phyloP scores from a whole-genome alignment of 345 rosid species.

The Sonneratia caseolaris region DNA sequence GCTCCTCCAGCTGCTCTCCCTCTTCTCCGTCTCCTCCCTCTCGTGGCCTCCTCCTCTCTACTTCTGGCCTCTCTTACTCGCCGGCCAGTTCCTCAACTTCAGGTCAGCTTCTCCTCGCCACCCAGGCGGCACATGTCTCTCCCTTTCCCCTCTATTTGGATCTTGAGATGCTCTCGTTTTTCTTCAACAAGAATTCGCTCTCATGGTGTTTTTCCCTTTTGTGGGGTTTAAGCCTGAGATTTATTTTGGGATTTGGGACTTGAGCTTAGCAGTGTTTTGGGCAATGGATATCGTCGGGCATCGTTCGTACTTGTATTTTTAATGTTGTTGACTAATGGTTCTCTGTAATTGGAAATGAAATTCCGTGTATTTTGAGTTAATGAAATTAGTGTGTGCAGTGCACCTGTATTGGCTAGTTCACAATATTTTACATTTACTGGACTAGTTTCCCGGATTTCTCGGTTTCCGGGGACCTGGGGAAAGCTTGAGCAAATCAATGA shows the following conservation, averaged over 20 bases:
- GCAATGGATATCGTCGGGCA: no score
- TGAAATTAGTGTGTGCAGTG: neutral
- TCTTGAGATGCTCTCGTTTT: no score
- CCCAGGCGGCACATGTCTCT: neutral
- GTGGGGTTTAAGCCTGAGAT: neutral
- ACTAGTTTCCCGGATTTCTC: neutral
- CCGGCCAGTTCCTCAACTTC: conserved; percentile 93
- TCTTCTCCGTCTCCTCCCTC: conserved; percentile 58
- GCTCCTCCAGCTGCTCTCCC: conserved; percentile 59
- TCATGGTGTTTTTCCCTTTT: no score
- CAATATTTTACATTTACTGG: neutral
- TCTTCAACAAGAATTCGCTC: neutral
- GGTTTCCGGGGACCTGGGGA: neutral
- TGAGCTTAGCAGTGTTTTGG: no score
- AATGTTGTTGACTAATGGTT: no score
- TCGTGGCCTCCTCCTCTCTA: conserved; percentile 80
- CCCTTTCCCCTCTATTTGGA: neutral
- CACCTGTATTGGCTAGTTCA: neutral
- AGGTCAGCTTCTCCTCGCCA: conserved; percentile 26
- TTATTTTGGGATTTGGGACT: no score
- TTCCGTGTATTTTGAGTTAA: neutral
- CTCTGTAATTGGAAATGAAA: no score
- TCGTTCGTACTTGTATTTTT: no score
- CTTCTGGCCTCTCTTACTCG: conserved; percentile 79
- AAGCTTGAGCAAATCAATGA: neutral